Conservation (phyloP, 73 alveolate species). For the Tetrahymena malaccensis region DNA sequence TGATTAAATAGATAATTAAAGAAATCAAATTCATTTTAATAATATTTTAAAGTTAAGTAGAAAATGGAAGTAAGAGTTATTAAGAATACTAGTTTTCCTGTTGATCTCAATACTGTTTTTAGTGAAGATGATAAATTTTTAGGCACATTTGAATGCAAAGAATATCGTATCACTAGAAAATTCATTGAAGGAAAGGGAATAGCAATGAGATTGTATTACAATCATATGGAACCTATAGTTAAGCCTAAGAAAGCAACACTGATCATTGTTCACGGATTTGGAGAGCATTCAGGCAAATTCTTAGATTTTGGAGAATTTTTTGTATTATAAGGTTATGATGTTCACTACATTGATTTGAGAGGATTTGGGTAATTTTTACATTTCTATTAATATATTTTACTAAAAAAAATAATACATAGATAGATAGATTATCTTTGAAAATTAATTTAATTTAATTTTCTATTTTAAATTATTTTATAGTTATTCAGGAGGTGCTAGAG, state of each 20-base stretch:
- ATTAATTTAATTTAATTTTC: background rate
- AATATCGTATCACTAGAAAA: background rate
- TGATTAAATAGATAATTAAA: too few species aligned
- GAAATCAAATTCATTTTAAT: background rate
- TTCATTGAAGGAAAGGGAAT: background rate
- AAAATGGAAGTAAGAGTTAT: background rate
- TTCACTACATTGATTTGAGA: constrained; percentile 66
- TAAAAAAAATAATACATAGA: too few species aligned
- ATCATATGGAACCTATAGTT: background rate
- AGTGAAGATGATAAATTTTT: background rate
- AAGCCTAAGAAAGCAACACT: constrained; percentile 49
- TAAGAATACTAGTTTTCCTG: background rate
- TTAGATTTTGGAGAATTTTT: constrained; percentile 53
- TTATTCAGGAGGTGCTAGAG: constrained; percentile 63
- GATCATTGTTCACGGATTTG: constrained; percentile 77
- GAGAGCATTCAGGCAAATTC: constrained; percentile 66
- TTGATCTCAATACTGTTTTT: background rate
- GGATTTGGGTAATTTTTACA: constrained; percentile 54
- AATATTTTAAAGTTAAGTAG: background rate
- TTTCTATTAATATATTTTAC: background rate
- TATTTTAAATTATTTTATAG: background rate
- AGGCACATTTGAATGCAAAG: background rate
- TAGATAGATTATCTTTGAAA: too few species aligned
- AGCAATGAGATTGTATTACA: background rate
- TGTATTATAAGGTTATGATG: constrained; percentile 71